phyloP scores from a whole-genome alignment of 176 grass and related monocot species.

The Chrysopogon serrulatus region DNA sequence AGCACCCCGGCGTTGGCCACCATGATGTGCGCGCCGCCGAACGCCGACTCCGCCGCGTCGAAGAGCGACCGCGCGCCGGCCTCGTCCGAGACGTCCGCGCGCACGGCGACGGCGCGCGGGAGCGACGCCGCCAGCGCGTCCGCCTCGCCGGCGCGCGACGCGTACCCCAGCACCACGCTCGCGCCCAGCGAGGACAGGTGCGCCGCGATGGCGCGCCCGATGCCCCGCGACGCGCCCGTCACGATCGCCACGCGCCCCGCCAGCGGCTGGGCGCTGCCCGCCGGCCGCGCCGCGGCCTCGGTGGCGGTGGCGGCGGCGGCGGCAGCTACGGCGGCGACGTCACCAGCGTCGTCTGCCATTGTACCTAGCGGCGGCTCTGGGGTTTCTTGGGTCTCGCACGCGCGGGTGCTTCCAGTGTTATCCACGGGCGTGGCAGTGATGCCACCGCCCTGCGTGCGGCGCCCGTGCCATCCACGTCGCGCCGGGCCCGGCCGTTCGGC shows the following conservation, averaged over 20 bases:
- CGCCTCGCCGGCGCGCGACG: constrained; percentile 23
- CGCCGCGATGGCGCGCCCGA: constrained; percentile 46
- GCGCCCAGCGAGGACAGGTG: constrained; percentile 59
- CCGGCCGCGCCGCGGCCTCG: background rate
- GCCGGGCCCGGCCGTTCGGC: background rate
- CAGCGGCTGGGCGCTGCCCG: constrained; percentile 8
- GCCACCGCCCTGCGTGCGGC: background rate
- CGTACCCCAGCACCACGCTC: constrained; percentile 51
- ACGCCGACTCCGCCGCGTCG: constrained; percentile 34
- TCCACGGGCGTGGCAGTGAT: background rate
- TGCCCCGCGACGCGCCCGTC: constrained; percentile 44
- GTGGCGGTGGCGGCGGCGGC: background rate
- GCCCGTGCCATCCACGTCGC: constrained; percentile 17
- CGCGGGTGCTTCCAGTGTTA: background rate
- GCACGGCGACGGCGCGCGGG: constrained; percentile 23
- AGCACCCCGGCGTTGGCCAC: constrained; percentile 46
- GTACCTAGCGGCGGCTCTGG: background rate
- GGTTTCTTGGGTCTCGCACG: background rate
- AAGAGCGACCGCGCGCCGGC: constrained; percentile 37
- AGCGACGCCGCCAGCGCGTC: constrained; percentile 25
- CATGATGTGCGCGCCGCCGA: constrained; percentile 45
- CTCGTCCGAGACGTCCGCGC: constrained; percentile 30
- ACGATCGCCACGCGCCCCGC: constrained; percentile 55
- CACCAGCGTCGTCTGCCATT: background rate
- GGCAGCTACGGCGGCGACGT: background rate